These are phyloP conservation scores for Silene latifolia DNA, from an alignment of 148 eudicot species.

Conservation along the genomic window DNA sequence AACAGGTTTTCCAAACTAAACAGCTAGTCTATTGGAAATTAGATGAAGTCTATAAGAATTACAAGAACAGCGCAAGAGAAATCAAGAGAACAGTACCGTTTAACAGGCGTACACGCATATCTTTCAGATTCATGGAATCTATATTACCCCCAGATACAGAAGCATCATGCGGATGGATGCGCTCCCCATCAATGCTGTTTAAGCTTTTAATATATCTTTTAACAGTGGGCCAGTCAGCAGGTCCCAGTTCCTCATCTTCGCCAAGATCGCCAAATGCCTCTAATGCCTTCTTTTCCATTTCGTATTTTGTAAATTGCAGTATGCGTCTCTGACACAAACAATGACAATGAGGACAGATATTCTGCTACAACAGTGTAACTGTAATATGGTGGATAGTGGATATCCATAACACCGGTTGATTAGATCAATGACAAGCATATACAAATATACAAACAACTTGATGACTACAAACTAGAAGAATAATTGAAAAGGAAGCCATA, in stretches of 20 bases:
- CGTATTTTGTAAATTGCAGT: slow-evolving; percentile 75
- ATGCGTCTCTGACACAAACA: slow-evolving; percentile 63
- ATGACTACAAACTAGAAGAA: no score
- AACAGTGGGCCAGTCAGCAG: slow-evolving; percentile 92
- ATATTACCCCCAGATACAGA: slow-evolving; percentile 39
- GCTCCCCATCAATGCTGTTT: slow-evolving; percentile 60
- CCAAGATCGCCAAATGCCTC: slow-evolving; percentile 88
- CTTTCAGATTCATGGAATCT: slow-evolving; percentile 61
- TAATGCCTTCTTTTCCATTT: slow-evolving; percentile 83
- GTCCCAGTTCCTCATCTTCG: slow-evolving; percentile 96
- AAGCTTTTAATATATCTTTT: slow-evolving; percentile 66
- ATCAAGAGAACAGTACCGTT: slow-evolving; percentile 51
- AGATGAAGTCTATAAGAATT: slow-evolving; percentile 8
- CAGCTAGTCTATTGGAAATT: background rate
- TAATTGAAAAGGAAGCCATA: no score
- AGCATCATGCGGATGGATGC: slow-evolving; percentile 58
- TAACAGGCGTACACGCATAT: slow-evolving; percentile 75
- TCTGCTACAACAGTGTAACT: background rate
- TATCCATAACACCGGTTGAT: background rate
- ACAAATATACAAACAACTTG: no score
- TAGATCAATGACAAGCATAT: background rate
- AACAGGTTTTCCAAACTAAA: background rate
- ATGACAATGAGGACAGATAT: background rate
- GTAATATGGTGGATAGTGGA: background rate
- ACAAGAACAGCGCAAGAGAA: background rate